A percentile compares a stretch with the other conserved stretches of the same genome.
phyloP scores from a whole-genome alignment of 2,329 filamentous ascomycete species.

The Pseudogymnoascus sp. region DNA sequence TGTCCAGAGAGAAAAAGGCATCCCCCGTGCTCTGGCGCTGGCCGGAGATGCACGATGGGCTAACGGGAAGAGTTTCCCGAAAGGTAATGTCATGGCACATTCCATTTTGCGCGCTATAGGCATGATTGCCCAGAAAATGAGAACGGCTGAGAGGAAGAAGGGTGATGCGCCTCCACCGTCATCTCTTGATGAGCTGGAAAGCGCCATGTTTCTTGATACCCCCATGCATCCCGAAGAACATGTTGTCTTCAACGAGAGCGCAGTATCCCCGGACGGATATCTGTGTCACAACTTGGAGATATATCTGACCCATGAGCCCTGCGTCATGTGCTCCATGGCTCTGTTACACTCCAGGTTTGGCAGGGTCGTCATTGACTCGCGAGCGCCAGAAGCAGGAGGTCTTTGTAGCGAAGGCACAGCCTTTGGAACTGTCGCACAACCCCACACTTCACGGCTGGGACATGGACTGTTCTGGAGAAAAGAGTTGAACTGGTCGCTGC shows the following conservation, averaged over 20 bases:
- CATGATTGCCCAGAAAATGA: conserved; percentile 62
- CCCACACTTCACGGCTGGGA: conserved; percentile 44
- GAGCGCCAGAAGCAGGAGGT: conserved; percentile 75
- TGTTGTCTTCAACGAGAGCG: conserved; percentile 52
- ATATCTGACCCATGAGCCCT: conserved; percentile 92
- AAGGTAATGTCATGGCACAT: conserved; percentile 71
- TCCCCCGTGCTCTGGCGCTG: conserved; percentile 50
- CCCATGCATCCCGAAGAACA: conserved; percentile 62
- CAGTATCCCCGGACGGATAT: conserved; percentile 69
- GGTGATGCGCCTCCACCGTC: conserved; percentile 8
- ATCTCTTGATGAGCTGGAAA: conserved; percentile 32
- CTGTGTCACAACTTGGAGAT: conserved; percentile 90
- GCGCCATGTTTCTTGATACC: conserved; percentile 57
- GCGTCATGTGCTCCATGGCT: conserved; percentile 94
- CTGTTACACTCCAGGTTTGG: conserved; percentile 90
- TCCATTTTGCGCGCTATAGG: conserved; percentile 71
- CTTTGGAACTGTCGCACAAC: conserved; percentile 25
- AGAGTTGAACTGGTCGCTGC: conserved; percentile 78
- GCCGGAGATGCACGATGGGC: conserved; percentile 70
- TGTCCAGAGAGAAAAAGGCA: conserved; percentile 44
- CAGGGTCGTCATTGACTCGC: conserved; percentile 69
- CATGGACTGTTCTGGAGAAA: conserved; percentile 63
- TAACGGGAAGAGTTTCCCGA: conserved; percentile 39
- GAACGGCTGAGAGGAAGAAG: conserved; percentile 23
- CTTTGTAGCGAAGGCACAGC: conserved; percentile 63